Conservation (phyloP, 805 yeast species). For the Yarrowia divulgata region DNA sequence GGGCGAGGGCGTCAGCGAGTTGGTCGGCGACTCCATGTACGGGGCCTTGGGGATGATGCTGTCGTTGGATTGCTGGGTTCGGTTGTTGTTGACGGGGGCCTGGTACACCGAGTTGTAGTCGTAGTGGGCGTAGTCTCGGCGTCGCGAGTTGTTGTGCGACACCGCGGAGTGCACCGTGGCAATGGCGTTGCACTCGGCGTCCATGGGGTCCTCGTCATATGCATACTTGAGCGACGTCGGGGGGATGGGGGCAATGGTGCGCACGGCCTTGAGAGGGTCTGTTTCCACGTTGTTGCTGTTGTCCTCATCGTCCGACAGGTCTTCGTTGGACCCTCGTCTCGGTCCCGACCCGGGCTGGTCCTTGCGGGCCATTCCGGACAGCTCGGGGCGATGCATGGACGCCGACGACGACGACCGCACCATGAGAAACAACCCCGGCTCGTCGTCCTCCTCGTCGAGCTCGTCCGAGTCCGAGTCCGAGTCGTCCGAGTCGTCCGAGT, state of each 20-base stretch:
- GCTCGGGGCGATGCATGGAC: conserved; percentile 47
- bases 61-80: neutral
- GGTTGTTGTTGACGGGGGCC: conserved; percentile 19
- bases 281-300: conserved; percentile 4
- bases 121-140: conserved; percentile 45
- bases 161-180: conserved; percentile 56
- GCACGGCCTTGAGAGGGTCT: conserved; percentile 44
- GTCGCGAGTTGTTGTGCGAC: conserved; percentile 68
- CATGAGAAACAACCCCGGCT: conserved; percentile 72
- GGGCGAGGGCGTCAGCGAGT: conserved; percentile 33
- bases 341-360: conserved; percentile 7
- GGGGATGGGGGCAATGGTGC: conserved; percentile 80
- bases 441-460: conserved; percentile 60
- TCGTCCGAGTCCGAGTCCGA: conserved; percentile 50
- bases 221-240: conserved; percentile 85
- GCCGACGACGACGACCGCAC: conserved; percentile 54
- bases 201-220: conserved; percentile 65
- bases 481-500: conserved; percentile 47
- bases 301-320: conserved; percentile 15
- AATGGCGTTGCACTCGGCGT: conserved; percentile 48
- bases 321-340: conserved; percentile 3
- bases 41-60: conserved; percentile 37
- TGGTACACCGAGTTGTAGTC: conserved; percentile 47
- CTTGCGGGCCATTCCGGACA: conserved; percentile 36
- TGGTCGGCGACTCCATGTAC: conserved; percentile 35